Evolutionary conservation across 768 basidiomycete genomes (phyloP).

Genomic region (Epithele typhae): DNA sequence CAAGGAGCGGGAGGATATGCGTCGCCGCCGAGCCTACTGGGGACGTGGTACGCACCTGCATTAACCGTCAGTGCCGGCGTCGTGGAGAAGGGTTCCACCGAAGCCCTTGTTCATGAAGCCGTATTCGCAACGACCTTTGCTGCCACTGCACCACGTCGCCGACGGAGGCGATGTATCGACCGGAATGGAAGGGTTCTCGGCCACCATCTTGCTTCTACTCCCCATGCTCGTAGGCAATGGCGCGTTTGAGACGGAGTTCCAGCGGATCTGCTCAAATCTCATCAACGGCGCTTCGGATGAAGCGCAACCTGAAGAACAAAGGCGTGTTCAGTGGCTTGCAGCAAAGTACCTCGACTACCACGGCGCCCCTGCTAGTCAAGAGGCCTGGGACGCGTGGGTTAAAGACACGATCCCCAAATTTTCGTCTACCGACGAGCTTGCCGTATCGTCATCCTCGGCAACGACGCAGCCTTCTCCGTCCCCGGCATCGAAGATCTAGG

Average conservation of each 20-base stretch:
- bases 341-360: conserved; percentile 61
- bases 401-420: conserved; percentile 46
- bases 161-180: conserved; percentile 18
- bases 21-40: conserved; percentile 73
- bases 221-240: conserved; percentile 50
- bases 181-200: conserved; percentile 61
- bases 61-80: conserved; percentile 46
- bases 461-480: conserved; percentile 46
- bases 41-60: conserved; percentile 74
- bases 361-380: conserved; percentile 44
- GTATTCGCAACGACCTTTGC: conserved; percentile 72
- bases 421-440: conserved; percentile 23
- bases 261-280: conserved; percentile 61
- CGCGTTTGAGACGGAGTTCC: conserved; percentile 68
- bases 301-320: conserved; percentile 32
- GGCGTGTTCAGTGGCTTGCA: conserved; percentile 60
- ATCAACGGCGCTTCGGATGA: conserved; percentile 49
- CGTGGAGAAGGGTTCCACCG: conserved; percentile 65
- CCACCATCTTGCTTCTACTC: conserved; percentile 54
- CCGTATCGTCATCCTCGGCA: conserved; percentile 46
- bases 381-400: conserved; percentile 57
- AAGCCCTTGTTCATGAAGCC: conserved; percentile 77
- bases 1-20: conserved; percentile 29
- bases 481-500: conserved; percentile 18
- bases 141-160: conserved; percentile 2